These are phyloP conservation scores for Malus sylvestris DNA, from an alignment of 306 rosid genomes.

Conservation along the genomic window DNA sequence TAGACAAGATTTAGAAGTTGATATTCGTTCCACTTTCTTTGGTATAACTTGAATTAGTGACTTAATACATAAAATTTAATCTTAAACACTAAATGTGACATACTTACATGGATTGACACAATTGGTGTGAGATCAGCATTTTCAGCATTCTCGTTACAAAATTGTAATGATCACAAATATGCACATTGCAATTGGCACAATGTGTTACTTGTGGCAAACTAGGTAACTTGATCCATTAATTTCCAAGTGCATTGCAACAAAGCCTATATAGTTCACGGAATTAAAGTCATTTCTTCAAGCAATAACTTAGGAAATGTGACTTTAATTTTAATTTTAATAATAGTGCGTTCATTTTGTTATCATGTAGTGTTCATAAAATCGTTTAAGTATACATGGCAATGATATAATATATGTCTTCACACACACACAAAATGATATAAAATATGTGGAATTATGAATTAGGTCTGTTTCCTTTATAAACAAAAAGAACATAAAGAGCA, in stretches of 20 bases:
- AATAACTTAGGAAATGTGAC: background rate
- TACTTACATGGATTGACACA: background rate
- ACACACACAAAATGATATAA: background rate
- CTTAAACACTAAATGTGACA: background rate
- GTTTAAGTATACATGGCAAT: background rate
- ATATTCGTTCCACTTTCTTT: background rate
- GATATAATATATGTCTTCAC: background rate
- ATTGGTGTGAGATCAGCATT: background rate
- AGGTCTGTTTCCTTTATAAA: background rate
- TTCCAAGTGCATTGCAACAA: background rate
- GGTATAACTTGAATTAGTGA: background rate
- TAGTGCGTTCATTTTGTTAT: background rate
- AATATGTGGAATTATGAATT: background rate
- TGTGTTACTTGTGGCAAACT: too few relatives aligned
- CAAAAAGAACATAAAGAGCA: constrained; percentile 10
- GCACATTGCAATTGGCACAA: background rate
- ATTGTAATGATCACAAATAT: background rate
- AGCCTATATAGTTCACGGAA: background rate
- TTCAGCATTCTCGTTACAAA: background rate
- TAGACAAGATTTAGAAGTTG: background rate
- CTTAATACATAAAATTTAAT: background rate
- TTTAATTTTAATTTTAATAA: too few relatives aligned
- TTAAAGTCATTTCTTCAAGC: background rate
- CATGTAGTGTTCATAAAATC: background rate
- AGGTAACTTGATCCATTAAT: too few relatives aligned